These are phyloP conservation scores for Nicotiana paniculata DNA, from an alignment of 257 asterid species.

Conservation along the genomic window DNA sequence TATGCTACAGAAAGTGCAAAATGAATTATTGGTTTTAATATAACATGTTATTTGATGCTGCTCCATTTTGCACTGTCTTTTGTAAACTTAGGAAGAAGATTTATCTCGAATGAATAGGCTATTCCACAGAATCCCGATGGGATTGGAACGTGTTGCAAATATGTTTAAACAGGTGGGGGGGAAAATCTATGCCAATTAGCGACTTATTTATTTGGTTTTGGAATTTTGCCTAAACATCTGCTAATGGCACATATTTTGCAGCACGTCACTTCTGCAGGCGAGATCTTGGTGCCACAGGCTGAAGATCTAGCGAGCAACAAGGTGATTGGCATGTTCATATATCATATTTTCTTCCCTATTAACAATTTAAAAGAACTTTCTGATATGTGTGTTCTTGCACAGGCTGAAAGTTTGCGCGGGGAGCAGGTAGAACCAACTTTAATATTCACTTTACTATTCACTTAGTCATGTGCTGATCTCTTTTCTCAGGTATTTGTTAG, in stretches of 20 bases:
- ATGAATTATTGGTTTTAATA: neutral
- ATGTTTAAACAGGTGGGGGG: slow-evolving; percentile 29
- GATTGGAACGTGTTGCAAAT: slow-evolving; percentile 28
- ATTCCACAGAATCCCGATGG: slow-evolving; percentile 20
- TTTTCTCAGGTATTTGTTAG: slow-evolving; percentile 17
- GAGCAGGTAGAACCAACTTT: slow-evolving; percentile 26
- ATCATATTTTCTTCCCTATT: neutral
- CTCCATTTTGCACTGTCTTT: neutral
- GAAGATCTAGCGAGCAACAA: slow-evolving; percentile 36
- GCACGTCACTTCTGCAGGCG: slow-evolving; percentile 46
- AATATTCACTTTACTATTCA: no score
- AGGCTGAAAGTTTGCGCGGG: slow-evolving; percentile 28
- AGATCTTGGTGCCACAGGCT: slow-evolving; percentile 34
- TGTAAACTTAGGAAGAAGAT: slow-evolving; percentile 32
- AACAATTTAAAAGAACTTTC: no score
- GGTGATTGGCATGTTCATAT: slow-evolving; percentile 9
- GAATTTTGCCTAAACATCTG: neutral
- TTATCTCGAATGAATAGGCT: slow-evolving; percentile 48
- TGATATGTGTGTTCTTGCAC: slow-evolving; percentile 7
- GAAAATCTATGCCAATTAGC: neutral
- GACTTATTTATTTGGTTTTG: neutral
- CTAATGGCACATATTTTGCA: slow-evolving; percentile 13
- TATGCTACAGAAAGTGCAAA: neutral
- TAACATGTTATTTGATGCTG: neutral
- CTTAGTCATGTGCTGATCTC: neutral